phyloP scores from a whole-genome alignment of 192 early-diverging fungal species.

The Funneliformis mosseae region DNA sequence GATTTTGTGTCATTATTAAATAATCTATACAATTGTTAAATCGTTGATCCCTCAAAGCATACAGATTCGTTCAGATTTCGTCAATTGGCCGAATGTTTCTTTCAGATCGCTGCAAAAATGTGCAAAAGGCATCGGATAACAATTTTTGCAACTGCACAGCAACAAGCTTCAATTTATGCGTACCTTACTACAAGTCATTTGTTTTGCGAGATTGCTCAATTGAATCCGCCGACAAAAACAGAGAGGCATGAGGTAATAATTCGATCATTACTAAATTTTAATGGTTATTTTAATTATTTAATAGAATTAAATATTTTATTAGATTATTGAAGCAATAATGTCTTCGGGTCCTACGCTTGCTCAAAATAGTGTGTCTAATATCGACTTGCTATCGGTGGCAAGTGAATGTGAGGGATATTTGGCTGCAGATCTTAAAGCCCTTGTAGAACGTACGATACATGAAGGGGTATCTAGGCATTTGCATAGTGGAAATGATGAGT shows the following conservation, averaged over 20 bases:
- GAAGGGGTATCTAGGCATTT: slow-evolving; percentile 74
- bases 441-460: slow-evolving; percentile 81
- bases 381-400: slow-evolving; percentile 76
- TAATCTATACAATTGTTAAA: neutral
- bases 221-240: slow-evolving; percentile 62
- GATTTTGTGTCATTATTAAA: neutral
- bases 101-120: slow-evolving; percentile 53
- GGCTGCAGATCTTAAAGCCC: slow-evolving; percentile 76
- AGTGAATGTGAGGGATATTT: slow-evolving; percentile 87
- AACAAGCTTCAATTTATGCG: slow-evolving; percentile 64
- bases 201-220: slow-evolving; percentile 62
- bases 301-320: slow-evolving; percentile 6
- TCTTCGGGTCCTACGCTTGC: slow-evolving; percentile 50
- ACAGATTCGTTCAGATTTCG: slow-evolving; percentile 65
- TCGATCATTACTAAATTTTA: slow-evolving; percentile 37
- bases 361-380: slow-evolving; percentile 49
- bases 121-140: slow-evolving; percentile 52
- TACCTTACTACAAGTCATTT: slow-evolving; percentile 60
- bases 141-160: slow-evolving; percentile 67
- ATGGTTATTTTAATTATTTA: slow-evolving; percentile 33
- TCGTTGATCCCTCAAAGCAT: slow-evolving; percentile 46
- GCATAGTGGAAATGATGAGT: slow-evolving; percentile 33
- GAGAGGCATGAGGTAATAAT: slow-evolving; percentile 64
- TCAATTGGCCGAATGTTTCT: slow-evolving; percentile 67
- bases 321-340: slow-evolving; percentile 77